phyloP scores from a whole-genome alignment of 2,329 filamentous ascomycete genomes.

The Trichocomaceae sp. region DNA sequence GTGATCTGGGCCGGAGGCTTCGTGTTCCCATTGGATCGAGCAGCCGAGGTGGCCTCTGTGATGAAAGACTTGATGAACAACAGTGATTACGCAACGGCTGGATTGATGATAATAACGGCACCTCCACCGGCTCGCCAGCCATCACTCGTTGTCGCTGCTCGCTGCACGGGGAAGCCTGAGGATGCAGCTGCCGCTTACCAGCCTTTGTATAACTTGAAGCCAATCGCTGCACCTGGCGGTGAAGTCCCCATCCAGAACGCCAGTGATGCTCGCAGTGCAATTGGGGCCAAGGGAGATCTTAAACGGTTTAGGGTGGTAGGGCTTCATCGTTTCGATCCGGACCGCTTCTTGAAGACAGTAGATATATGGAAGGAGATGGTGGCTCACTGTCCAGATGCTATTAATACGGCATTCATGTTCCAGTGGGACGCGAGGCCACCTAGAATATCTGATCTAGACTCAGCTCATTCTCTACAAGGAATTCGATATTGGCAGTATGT shows the following conservation, averaged over 20 bases:
- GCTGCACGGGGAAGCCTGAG: slow-evolving; percentile 13
- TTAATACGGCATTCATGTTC: slow-evolving; percentile 14
- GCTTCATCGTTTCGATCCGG: slow-evolving; percentile 17
- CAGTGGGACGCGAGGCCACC: slow-evolving; percentile 11
- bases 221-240: slow-evolving; percentile 4
- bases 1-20: slow-evolving; percentile 17
- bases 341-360: slow-evolving; percentile 10
- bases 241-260: slow-evolving; percentile 8
- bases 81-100: slow-evolving; percentile 12
- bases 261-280: slow-evolving; percentile 14
- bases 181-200: slow-evolving; percentile 13
- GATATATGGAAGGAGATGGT: slow-evolving; percentile 13
- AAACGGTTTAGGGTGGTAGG: slow-evolving; percentile 17
- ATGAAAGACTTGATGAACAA: slow-evolving; percentile 4
- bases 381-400: slow-evolving; percentile 13
- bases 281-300: slow-evolving; percentile 16
- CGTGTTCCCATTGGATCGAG: neutral
- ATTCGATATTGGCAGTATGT: slow-evolving; percentile 3
- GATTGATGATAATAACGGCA: slow-evolving; percentile 17
- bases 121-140: slow-evolving; percentile 24
- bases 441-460: neutral
- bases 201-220: slow-evolving; percentile 16
- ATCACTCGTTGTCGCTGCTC: slow-evolving; percentile 18
- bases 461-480: neutral
- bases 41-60: neutral